Conservation (phyloP, 2,329 filamentous ascomycete genomes). For the Aspergillus novofumigatus region DNA sequence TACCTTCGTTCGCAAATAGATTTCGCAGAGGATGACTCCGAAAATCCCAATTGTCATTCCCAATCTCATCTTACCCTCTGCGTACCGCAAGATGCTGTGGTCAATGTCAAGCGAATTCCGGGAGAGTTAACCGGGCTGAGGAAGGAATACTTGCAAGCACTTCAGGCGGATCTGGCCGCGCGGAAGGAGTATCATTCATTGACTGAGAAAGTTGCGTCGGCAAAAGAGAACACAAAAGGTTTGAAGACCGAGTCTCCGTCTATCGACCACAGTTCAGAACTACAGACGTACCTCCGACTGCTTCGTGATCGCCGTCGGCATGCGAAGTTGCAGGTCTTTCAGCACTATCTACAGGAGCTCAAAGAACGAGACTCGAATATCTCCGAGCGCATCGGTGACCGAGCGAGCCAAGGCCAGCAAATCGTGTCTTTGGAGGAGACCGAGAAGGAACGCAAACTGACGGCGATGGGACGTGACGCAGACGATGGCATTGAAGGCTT, state of each 20-base stretch:
- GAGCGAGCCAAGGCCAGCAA: constrained; percentile 12
- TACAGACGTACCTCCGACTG: constrained; percentile 41
- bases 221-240: constrained; percentile 22
- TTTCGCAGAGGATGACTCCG: constrained; percentile 25
- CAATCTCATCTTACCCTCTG: constrained; percentile 34
- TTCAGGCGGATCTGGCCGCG: constrained; percentile 41
- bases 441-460: constrained; percentile 9
- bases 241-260: constrained; percentile 12
- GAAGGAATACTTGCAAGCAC: constrained; percentile 43
- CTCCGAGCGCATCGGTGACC: constrained; percentile 19
- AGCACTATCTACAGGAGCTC: constrained; percentile 43
- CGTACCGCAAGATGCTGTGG: constrained; percentile 28
- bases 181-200: constrained; percentile 35
- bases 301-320: constrained; percentile 45
- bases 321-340: constrained; percentile 45
- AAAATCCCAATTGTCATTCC: constrained; percentile 15
- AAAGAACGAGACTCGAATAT: constrained; percentile 22
- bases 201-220: constrained; percentile 28
- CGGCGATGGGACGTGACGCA: constrained; percentile 2
- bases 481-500: constrained; percentile 29
- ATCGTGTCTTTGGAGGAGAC: constrained; percentile 13
- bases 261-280: constrained; percentile 21
- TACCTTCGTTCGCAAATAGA: constrained; percentile 36
- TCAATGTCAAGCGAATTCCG: constrained; percentile 32
- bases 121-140: constrained; percentile 41